Base-by-base conservation (phyloP, 2,329 filamentous ascomycete species). In the Elsinoe perseae region DNA sequence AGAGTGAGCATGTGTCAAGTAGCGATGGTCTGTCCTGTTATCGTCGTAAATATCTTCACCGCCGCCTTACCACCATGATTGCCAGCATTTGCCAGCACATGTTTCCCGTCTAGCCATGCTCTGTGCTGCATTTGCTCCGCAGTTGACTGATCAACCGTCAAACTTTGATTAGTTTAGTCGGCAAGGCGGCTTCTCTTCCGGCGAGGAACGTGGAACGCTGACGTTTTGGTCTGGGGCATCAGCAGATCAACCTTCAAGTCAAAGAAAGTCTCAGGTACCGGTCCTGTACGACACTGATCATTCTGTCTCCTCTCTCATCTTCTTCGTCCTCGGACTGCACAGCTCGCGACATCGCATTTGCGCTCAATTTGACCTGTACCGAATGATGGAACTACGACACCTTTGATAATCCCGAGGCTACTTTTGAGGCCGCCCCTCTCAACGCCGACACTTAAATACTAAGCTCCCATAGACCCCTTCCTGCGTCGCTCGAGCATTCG, bases 141-240 rank as follows among this genome's bases (percentile, higher is more conserved):
- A 25, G 46, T 50, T 50, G 46, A 50, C 12, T 52, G 48, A 36
- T 52, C 48, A 52, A 21, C 28, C 48, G 6, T 18, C 18, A 14
- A 32, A 16, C 48, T 16, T 28, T n/a, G 10, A 43, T 18, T 43
- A 21, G 12, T 32, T 32, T n/a, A 10, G n/a, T 50, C 44, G 44
- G 44, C 14, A 50, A 34, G 32, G 44, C 44, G 44, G 44, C 25
- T 50, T 21, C 28, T 50, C 6, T 14, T 25, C 48, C 30, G 48
- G 10, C 48, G 28, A 36, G 43, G 21, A 21, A 25, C 46, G n/a
- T 20, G 28, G 48, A 32, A 32, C 48, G 30, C 48, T 52, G 48
- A 52, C 48, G 48, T 52, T 52, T 36, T 28, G 48, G 16, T 32
- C 30, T 52, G 48, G 48, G 48, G 48, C 40, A 44, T 52, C 48